These are phyloP conservation scores for Osmanthus fragrans DNA, from an alignment of 257 asterid genomes.

Conservation along the genomic window DNA sequence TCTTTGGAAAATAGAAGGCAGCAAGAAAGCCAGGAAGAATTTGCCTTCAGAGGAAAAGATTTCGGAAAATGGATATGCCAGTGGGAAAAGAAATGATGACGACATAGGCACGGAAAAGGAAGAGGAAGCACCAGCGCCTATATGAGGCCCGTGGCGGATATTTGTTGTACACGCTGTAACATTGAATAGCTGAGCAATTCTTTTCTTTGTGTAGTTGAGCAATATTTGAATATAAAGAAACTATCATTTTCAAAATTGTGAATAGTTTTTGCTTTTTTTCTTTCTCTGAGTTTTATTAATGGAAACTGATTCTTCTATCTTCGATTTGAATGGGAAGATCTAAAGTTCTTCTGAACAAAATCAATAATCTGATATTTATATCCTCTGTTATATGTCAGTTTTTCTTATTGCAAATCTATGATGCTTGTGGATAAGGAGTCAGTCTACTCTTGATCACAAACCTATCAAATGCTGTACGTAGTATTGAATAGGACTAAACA, in stretches of 20 bases:
- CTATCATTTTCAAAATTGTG: neutral
- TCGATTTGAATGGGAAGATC: neutral
- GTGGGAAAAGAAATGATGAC: slow-evolving; percentile 35
- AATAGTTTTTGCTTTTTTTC: neutral
- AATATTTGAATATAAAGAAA: neutral
- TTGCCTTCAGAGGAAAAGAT: slow-evolving; percentile 71
- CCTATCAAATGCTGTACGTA: neutral
- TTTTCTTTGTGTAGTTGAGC: slow-evolving; percentile 19
- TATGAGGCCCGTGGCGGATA: slow-evolving; percentile 23
- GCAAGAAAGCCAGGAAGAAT: slow-evolving; percentile 55
- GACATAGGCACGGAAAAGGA: slow-evolving; percentile 40
- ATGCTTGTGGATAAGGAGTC: neutral
- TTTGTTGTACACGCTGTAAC: slow-evolving; percentile 11
- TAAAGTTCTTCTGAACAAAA: neutral
- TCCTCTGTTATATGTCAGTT: neutral
- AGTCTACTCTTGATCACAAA: neutral
- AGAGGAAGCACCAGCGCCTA: slow-evolving; percentile 50
- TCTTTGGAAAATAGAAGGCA: slow-evolving; percentile 68
- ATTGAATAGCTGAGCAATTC: neutral
- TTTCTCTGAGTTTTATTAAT: neutral
- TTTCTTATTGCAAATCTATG: neutral
- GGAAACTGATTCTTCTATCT: neutral
- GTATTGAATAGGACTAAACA: too few relatives aligned
- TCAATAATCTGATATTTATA: neutral
- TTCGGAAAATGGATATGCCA: slow-evolving; percentile 38